These are phyloP conservation scores for Scytalidium lignicola DNA, from an alignment of 2,329 filamentous ascomycete genomes.

Conservation along the genomic window DNA sequence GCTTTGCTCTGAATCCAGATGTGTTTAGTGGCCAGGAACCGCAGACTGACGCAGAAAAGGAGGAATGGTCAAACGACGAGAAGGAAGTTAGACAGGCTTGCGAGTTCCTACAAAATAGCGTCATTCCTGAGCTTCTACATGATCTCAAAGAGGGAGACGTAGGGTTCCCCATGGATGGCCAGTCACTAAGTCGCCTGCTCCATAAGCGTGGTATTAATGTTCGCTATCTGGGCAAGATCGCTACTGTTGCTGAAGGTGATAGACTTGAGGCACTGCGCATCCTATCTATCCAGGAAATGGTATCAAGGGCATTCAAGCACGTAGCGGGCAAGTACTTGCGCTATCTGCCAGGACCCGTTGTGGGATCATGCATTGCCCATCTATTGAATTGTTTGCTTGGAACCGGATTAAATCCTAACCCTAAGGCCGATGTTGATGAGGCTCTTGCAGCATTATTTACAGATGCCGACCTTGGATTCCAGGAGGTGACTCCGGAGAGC, in stretches of 20 bases:
- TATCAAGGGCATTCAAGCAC: conserved; percentile 95
- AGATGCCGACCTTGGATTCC: conserved; percentile 77
- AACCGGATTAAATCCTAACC: conserved; percentile 67
- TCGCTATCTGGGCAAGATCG: conserved; percentile 85
- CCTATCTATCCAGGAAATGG: conserved; percentile 85
- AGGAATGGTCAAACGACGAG: conserved; percentile 77
- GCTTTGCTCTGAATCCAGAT: conserved; percentile 87
- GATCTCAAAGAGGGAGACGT: conserved; percentile 90
- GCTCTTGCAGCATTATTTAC: conserved; percentile 70
- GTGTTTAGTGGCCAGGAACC: conserved; percentile 90
- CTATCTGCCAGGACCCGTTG: conserved; percentile 72
- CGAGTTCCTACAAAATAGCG: conserved; percentile 66
- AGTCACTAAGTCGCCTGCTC: conserved; percentile 78
- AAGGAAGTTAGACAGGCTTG: conserved; percentile 81
- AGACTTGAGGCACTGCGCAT: conserved; percentile 72
- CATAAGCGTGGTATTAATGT: conserved; percentile 98
- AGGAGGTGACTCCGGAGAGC: conserved; percentile 68
- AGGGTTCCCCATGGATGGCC: conserved; percentile 98
- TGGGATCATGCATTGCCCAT: conserved; percentile 75
- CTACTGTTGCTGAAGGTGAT: conserved; percentile 62
- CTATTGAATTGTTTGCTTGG: conserved; percentile 92
- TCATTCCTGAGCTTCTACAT: conserved; percentile 79
- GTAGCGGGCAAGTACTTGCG: conserved; percentile 74
- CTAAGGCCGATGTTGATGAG: conserved; percentile 71
- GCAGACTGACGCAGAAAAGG: conserved; percentile 86